Percentiles rank a stretch among this genome's conserved stretches.
phyloP scores from a whole-genome alignment of 345 rosid genomes.

The Corchorus olitorius region DNA sequence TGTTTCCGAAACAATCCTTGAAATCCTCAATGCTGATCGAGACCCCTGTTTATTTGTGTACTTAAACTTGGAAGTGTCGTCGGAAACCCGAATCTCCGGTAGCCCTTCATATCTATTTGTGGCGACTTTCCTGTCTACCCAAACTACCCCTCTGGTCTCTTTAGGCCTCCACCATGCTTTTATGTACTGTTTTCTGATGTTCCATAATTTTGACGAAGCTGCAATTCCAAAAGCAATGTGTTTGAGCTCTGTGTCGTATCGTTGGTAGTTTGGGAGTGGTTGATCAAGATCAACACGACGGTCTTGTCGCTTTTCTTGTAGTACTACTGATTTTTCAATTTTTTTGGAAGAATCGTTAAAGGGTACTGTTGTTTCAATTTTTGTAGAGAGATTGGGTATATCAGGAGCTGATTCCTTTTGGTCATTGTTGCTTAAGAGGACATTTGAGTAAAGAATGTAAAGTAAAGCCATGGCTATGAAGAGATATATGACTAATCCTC shows the following conservation, averaged over 20 bases:
- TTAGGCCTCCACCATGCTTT: slow-evolving; percentile 79
- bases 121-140: slow-evolving; percentile 63
- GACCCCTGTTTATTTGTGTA: slow-evolving; percentile 67
- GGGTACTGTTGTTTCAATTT: slow-evolving; percentile 5
- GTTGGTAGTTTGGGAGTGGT: slow-evolving; percentile 22
- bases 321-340: neutral
- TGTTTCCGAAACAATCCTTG: slow-evolving; percentile 76
- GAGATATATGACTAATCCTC: slow-evolving; percentile 45
- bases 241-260: slow-evolving; percentile 49
- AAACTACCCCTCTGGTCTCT: slow-evolving; percentile 70
- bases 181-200: slow-evolving; percentile 75
- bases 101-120: slow-evolving; percentile 43
- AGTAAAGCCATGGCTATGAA: slow-evolving; percentile 48
- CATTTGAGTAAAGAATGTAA: slow-evolving; percentile 53
- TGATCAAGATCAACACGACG: neutral
- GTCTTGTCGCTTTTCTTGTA: neutral
- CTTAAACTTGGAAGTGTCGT: slow-evolving; percentile 65
- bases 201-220: slow-evolving; percentile 66
- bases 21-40: slow-evolving; percentile 72
- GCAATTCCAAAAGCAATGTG: slow-evolving; percentile 83
- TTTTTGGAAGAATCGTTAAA: neutral
- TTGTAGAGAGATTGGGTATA: slow-evolving; percentile 12
- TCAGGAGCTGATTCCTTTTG: slow-evolving; percentile 31
- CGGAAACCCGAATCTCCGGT: slow-evolving; percentile 66
- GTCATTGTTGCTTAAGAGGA: slow-evolving; percentile 33